Evolutionary conservation across 139 green algal genomes (phyloP).

Genomic region (Chlamydomonas sp.): DNA sequence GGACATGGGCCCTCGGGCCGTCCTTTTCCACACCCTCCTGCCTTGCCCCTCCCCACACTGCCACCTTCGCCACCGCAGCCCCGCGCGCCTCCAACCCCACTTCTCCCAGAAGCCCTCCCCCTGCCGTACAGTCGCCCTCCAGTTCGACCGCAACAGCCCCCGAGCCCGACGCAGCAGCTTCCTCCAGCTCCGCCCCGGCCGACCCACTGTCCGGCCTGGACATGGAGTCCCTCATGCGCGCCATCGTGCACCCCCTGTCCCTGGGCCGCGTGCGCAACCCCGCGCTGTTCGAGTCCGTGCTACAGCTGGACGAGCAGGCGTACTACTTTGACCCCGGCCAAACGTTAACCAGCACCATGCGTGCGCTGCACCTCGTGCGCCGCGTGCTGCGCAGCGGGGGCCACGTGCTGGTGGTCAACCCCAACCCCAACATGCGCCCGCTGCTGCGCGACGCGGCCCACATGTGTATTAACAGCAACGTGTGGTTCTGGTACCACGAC

Average conservation of each 20-base stretch:
- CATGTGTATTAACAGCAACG: constrained; percentile 60
- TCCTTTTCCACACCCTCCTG: no score
- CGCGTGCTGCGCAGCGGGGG: constrained; percentile 42
- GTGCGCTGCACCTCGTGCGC: constrained; percentile 51
- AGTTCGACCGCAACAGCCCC: no score
- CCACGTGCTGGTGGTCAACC: constrained; percentile 62
- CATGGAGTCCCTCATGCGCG: constrained; percentile 18
- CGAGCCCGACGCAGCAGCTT: no score
- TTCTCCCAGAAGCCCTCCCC: no score
- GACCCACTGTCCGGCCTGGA: not conserved
- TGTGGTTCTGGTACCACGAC: constrained; percentile 51
- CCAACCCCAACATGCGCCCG: constrained; percentile 48
- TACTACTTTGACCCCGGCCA: constrained; percentile 43
- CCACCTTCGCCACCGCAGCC: no score
- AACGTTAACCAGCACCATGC: constrained; percentile 45
- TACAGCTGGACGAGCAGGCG: not conserved
- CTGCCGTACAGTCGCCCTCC: no score
- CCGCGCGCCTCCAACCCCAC: no score
- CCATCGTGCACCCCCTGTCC: constrained; percentile 22
- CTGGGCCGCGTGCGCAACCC: constrained; percentile 18
- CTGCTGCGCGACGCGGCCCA: constrained; percentile 51
- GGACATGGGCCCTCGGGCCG: no score
- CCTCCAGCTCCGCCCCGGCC: not conserved
- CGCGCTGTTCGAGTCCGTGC: constrained; percentile 7
- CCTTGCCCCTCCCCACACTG: no score